Conservation (phyloP, 192 early-diverging fungal genomes). For the Oehlia diaphana region DNA sequence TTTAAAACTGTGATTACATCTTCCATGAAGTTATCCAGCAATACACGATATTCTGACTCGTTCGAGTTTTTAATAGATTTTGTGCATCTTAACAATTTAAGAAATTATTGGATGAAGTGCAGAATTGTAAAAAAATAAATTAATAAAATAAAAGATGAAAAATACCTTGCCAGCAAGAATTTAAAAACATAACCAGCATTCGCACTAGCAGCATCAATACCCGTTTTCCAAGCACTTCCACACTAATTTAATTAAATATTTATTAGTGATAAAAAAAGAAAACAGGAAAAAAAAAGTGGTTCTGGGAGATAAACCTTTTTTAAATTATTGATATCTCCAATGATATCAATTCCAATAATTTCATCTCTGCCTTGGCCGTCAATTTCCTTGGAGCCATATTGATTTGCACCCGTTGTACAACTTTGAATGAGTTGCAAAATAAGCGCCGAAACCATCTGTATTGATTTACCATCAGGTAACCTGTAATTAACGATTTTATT, state of each 20-base stretch:
- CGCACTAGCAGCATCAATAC: constrained; percentile 53
- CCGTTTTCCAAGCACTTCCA: constrained; percentile 37
- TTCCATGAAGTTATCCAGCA: constrained; percentile 71
- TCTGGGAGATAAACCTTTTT: constrained; percentile 31
- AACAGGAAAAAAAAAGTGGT: constrained; percentile 9
- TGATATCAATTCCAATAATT: not conserved
- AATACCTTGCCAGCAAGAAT: constrained; percentile 61
- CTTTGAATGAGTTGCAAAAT: constrained; percentile 71
- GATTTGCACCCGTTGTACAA: constrained; percentile 36
- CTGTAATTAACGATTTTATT: constrained; percentile 1
- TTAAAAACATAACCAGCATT: constrained; percentile 61
- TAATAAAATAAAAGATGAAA: not conserved
- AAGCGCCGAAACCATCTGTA: constrained; percentile 73
- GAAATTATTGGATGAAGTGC: constrained; percentile 39
- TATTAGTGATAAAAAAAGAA: not conserved
- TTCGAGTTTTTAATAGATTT: constrained; percentile 46
- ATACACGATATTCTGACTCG: constrained; percentile 70
- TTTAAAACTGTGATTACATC: constrained; percentile 72
- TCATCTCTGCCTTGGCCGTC: constrained; percentile 17
- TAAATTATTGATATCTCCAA: not conserved
- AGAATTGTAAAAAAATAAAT: not conserved
- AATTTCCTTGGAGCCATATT: not conserved
- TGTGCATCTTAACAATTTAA: constrained; percentile 38
- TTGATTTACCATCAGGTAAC: constrained; percentile 58
- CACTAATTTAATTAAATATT: not conserved